Percentiles rank a stretch among this genome's conserved stretches.
phyloP scores from a whole-genome alignment of 1,284 basidiomycete species.

The Phellopilus nigrolimitatus region DNA sequence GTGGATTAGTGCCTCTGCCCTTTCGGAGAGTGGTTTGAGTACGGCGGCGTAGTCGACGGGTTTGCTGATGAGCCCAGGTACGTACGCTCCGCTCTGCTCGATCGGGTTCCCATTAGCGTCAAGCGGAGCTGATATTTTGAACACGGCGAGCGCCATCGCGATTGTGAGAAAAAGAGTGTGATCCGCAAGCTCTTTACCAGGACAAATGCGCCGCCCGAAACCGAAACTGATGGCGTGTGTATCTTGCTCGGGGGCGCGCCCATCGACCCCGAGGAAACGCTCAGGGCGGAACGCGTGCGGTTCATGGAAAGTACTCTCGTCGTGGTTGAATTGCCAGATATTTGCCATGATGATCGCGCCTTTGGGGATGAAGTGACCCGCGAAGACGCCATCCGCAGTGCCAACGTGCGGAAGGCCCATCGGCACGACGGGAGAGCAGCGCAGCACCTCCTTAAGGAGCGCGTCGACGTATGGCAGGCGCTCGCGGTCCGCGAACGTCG shows the following conservation, averaged over 20 bases:
- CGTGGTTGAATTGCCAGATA: constrained; percentile 20
- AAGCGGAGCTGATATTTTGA: constrained; percentile 16
- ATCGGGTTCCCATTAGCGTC: constrained; percentile 18
- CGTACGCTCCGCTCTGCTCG: not conserved
- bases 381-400: constrained; percentile 21
- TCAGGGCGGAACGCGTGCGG: constrained; percentile 23
- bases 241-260: constrained; percentile 12
- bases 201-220: constrained; percentile 22
- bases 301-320: constrained; percentile 21
- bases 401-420: constrained; percentile 23
- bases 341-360: constrained; percentile 21
- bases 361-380: constrained; percentile 23
- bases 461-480: constrained; percentile 28
- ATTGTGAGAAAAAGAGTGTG: constrained; percentile 20
- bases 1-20: constrained; percentile 15
- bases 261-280: constrained; percentile 20
- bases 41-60: constrained; percentile 17
- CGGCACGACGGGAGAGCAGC: constrained; percentile 25
- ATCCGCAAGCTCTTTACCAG: constrained; percentile 22
- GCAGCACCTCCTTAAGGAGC: constrained; percentile 26
- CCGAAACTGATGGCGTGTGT: constrained; percentile 18
- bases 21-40: constrained; percentile 15
- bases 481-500: constrained; percentile 26
- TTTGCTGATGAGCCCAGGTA: constrained; percentile 17
- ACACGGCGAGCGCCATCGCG: constrained; percentile 20